Evolutionary conservation across 2,329 filamentous ascomycete species (phyloP), one percentile per base, ranked within the genome.

Genomic region (Chrysosporium keratinophilum): DNA sequence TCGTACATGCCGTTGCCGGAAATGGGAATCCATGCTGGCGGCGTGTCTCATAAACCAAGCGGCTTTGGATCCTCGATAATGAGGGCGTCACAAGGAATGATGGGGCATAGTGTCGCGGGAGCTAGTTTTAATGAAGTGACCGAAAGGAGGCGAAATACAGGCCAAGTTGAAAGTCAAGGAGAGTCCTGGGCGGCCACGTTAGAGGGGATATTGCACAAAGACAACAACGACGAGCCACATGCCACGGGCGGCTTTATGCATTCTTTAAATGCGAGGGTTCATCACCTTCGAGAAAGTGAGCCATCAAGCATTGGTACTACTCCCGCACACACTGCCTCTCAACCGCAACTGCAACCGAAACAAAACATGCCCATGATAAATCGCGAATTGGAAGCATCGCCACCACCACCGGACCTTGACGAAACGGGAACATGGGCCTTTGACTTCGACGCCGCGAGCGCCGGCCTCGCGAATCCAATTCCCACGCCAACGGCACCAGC

Each of bases 371-470:
- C 47, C 10, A 2, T 19, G 2, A 33, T 40, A 31, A 40, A 39
- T 11, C 17, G 14, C 46, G 15, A 28, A 7, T 4, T 7, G 23
- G 7, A 3, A 7, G 28, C 28, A 46, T 28, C 31, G 14, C 9
- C 7, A 19, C 3, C 28, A 34, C 4, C 28, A 5, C 9, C 28
- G 5, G 31, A 35, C 2, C 12, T 23, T 23, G 46, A 49, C 28
- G 46, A 49, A 9, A 9, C 35, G 5, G 17, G 17, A 4, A 12
- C 19, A 5, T 50, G 48, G 48, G 48, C 48, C 2, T 50, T 50
- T 35, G 48, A 50, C 14, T 50, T 50, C 12, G 48, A 50, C 3
- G 48, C 39, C 6, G 48, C 48, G 17, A 50, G 48, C 28, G 39
- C n/a, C 19, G 48, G 28, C 5, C 39, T 50, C 19, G n/a, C 39